Evolutionary conservation across 2,329 filamentous ascomycete genomes (phyloP).

Genomic region (Phyllosticta citrichinensis): DNA sequence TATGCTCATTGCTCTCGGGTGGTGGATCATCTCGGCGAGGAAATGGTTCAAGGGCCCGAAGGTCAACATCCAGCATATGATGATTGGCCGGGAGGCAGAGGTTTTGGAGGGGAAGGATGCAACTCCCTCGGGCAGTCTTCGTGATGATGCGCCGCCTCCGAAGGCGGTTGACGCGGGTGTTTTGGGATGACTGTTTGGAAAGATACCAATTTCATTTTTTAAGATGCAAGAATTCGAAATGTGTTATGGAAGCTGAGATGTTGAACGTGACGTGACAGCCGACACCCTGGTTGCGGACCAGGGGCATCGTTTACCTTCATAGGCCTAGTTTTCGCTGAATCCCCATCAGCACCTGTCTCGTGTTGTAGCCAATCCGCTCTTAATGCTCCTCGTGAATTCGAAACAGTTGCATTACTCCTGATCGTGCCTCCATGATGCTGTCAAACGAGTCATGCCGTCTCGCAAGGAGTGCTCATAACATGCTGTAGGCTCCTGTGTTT

Average conservation of each 20-base stretch:
- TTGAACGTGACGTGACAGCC: too few species aligned
- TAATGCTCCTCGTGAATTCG: not conserved
- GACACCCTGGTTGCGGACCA: not conserved
- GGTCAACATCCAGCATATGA: slow-evolving; percentile 53
- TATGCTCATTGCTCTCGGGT: slow-evolving; percentile 49
- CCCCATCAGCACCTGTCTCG: not conserved
- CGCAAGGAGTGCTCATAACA: not conserved
- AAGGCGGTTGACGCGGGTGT: slow-evolving; percentile 6
- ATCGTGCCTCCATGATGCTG: not conserved
- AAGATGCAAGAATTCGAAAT: too few species aligned
- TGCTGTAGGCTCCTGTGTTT: not conserved
- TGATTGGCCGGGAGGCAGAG: slow-evolving; percentile 32
- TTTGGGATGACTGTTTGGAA: not conserved
- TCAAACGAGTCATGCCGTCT: not conserved
- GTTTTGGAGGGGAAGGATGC: slow-evolving; percentile 26
- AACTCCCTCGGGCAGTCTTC: slow-evolving; percentile 2
- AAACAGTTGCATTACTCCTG: not conserved
- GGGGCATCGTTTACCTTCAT: not conserved
- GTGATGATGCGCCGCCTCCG: not conserved
- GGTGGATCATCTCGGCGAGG: slow-evolving; percentile 53
- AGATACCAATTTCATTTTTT: too few species aligned
- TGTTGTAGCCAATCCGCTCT: not conserved
- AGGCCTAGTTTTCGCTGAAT: not conserved
- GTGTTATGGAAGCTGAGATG: too few species aligned
- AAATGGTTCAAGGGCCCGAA: slow-evolving; percentile 64